Percentiles rank a stretch among this genome's conserved stretches.
phyloP scores from a whole-genome alignment of 2,329 filamentous ascomycete species.

The Colletotrichum phormii region DNA sequence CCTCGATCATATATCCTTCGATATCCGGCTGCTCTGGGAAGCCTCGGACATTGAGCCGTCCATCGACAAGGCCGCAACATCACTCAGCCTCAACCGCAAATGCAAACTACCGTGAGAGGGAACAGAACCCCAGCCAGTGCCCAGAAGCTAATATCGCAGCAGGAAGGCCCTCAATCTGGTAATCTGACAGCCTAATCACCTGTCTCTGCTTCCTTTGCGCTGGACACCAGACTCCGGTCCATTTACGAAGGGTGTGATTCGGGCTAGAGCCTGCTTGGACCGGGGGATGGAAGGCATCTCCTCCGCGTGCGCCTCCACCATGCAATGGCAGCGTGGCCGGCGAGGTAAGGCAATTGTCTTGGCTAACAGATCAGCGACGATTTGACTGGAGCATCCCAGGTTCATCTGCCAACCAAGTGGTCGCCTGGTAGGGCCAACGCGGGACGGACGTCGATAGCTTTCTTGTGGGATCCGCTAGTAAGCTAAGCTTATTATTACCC shows the following conservation, averaged over 20 bases:
- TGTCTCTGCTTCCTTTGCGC: neutral
- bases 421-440: neutral
- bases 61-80: neutral
- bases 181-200: neutral
- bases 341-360: neutral
- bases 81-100: neutral
- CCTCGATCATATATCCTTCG: neutral
- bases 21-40: neutral
- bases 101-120: neutral
- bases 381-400: neutral
- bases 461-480: neutral
- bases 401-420: neutral
- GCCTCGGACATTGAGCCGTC: neutral
- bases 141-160: neutral
- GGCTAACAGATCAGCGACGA: neutral
- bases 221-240: neutral
- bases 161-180: neutral
- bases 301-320: neutral
- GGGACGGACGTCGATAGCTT: neutral
- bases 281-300: neutral
- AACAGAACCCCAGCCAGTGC: neutral
- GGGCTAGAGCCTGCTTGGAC: neutral
- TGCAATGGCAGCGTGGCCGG: neutral
- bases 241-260: neutral
- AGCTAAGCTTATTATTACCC: slow-evolving; percentile 13